phyloP scores from a whole-genome alignment of 2,329 filamentous ascomycete genomes.

The Diaporthe capsici region DNA sequence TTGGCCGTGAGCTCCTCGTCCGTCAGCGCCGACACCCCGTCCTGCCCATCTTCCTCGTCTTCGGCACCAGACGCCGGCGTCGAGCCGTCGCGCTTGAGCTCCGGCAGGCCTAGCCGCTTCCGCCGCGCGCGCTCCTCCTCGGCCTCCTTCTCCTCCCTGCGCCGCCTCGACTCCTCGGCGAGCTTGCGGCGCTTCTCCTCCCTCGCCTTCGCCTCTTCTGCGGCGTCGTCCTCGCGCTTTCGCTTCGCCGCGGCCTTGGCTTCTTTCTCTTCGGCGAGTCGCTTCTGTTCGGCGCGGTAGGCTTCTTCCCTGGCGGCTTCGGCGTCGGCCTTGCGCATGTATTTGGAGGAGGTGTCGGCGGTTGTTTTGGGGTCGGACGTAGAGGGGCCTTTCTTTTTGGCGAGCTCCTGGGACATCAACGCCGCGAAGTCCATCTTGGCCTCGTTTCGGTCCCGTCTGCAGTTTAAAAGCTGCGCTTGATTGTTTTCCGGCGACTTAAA shows the following conservation, averaged over 20 bases:
- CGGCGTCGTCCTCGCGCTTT: slow-evolving; percentile 89
- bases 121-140: slow-evolving; percentile 80
- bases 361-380: slow-evolving; percentile 44
- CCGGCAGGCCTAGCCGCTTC: slow-evolving; percentile 85
- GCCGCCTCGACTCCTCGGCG: slow-evolving; percentile 82
- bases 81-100: slow-evolving; percentile 63
- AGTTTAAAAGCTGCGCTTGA: neutral
- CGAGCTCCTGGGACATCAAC: slow-evolving; percentile 93
- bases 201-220: slow-evolving; percentile 75
- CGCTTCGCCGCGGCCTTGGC: slow-evolving; percentile 83
- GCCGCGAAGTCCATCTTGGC: slow-evolving; percentile 91
- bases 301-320: slow-evolving; percentile 85
- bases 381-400: slow-evolving; percentile 76
- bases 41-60: slow-evolving; percentile 56
- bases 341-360: slow-evolving; percentile 73
- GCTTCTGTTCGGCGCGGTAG: slow-evolving; percentile 86
- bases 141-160: slow-evolving; percentile 79
- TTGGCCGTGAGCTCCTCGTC: slow-evolving; percentile 79
- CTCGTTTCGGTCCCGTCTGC: neutral
- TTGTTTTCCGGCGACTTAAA: neutral
- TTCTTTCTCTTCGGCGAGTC: slow-evolving; percentile 78
- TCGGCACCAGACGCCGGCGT: slow-evolving; percentile 37
- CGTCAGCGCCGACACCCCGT: slow-evolving; percentile 71
- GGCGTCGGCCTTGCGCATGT: slow-evolving; percentile 85
- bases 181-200: slow-evolving; percentile 87